Conservation (phyloP, 371 early-diverging fungal species). For the Amoeboaphelidium occidentale region DNA sequence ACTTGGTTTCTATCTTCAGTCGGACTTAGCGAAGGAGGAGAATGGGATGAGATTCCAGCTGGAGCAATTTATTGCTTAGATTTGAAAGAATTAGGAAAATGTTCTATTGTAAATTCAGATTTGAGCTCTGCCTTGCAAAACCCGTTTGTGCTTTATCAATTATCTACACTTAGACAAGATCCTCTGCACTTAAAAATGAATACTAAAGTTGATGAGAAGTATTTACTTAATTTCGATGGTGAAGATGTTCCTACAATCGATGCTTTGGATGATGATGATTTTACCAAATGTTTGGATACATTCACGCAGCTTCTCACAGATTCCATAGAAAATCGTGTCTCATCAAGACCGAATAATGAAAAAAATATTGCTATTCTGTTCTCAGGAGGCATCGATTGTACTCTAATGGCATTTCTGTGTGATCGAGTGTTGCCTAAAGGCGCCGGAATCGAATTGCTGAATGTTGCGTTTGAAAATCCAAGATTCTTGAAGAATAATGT, state of each 20-base stretch:
- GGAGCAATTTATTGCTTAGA: conserved; percentile 34
- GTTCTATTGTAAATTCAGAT: neutral
- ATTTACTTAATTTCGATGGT: neutral
- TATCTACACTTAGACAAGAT: neutral
- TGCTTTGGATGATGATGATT: neutral
- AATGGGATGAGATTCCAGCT: conserved; percentile 42
- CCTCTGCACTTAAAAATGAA: conserved; percentile 1
- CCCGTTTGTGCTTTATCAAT: neutral
- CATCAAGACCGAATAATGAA: neutral
- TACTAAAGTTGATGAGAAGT: neutral
- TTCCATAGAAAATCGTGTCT: neutral
- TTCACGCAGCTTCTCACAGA: neutral
- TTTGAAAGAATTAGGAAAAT: conserved; percentile 4
- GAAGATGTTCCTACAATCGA: neutral
- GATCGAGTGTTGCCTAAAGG: conserved; percentile 31
- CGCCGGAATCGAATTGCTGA: conserved; percentile 70
- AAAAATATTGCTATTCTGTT: conserved; percentile 60
- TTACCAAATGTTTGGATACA: neutral
- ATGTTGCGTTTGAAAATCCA: conserved; percentile 88
- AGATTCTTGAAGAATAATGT: conserved; percentile 19
- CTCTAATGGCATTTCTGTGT: conserved; percentile 50
- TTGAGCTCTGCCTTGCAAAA: neutral
- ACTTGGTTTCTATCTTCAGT: conserved; percentile 3
- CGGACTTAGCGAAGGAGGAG: neutral
- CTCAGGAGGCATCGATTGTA: conserved; percentile 85